These are phyloP conservation scores for Boletus barrowsii DNA, from an alignment of 768 basidiomycete genomes.

Conservation along the genomic window DNA sequence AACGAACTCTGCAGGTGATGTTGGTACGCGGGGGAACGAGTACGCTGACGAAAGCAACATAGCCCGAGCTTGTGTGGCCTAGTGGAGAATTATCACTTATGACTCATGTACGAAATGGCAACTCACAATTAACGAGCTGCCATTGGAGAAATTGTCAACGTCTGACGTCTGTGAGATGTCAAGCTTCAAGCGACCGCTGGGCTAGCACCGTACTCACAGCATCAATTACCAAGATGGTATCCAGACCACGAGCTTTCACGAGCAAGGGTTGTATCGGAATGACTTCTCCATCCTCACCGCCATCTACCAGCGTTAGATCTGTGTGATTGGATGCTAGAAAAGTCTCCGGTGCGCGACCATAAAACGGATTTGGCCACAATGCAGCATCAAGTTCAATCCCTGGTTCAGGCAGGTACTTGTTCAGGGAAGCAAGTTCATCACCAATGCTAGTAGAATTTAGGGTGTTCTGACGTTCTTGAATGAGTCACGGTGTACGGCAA, in stretches of 20 bases:
- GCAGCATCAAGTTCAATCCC: background rate
- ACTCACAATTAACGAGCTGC: background rate
- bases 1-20: too few species aligned
- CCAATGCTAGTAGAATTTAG: too few species aligned
- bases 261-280: background rate
- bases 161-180: too few species aligned
- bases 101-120: background rate
- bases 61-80: too few species aligned
- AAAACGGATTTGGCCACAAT: background rate
- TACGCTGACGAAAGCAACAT: too few species aligned
- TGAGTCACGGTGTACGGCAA: too few species aligned
- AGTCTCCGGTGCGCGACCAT: background rate
- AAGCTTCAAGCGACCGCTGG: too few species aligned
- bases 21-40: too few species aligned
- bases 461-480: too few species aligned
- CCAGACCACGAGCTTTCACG: background rate
- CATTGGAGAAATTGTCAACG: background rate
- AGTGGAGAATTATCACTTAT: too few species aligned
- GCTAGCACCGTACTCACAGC: background rate
- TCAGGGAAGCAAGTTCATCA: background rate
- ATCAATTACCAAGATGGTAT: background rate
- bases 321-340: background rate
- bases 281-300: background rate
- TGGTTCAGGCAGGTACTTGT: background rate
- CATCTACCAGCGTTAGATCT: background rate